Evolutionary conservation across 352 stramenopile species (phyloP), one percentile per base, ranked within the genome.

Genomic region (Peronospora farinosa): DNA sequence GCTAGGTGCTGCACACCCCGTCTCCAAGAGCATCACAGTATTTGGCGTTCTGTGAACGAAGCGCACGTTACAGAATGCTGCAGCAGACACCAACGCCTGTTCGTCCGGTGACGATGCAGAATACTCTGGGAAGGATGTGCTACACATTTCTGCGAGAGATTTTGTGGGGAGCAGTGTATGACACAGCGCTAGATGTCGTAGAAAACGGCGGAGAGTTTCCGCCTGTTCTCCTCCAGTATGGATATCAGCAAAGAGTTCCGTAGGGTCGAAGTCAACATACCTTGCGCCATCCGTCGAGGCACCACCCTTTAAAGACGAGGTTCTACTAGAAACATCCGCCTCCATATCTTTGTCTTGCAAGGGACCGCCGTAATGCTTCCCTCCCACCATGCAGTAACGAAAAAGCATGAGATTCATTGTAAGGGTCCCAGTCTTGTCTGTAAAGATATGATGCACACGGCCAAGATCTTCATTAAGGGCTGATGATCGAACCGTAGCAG

Each of bases 361-460:
- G 13, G 68, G 58, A 12, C 85, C 83, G n/a, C 95, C 94, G 61
- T 98, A 98, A 36, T 94, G 69, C 46, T 92, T 89, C 28, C 79
- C 86, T 47, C 88, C 86, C 27, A 98, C 90, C 65, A 92, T 96
- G 52, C 88, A 98, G 41, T 92, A 90, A 33, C 97, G 96, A 63
- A 99, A 98, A 16, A 96, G 65, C 94, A 98, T 98, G 11, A 96
- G 71, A 49, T 98, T 98, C 66, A 91, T 87, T 15, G 94, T 98
- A 19, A 98, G 63, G 21, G 94, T 98, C 13, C 94, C 94, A 7
- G 92, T 98, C 65, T 98, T 98, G 67, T 98, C 92, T 3, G 75
- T 98, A 48, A 97, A 97, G 6, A 97, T 71, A 51, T 95, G 84
- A 35, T 86, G 77, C 5, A 97, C 79, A 19, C 95, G 86, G 1